Conservation (phyloP, 768 basidiomycete species). For the Auriscalpium orientale region DNA sequence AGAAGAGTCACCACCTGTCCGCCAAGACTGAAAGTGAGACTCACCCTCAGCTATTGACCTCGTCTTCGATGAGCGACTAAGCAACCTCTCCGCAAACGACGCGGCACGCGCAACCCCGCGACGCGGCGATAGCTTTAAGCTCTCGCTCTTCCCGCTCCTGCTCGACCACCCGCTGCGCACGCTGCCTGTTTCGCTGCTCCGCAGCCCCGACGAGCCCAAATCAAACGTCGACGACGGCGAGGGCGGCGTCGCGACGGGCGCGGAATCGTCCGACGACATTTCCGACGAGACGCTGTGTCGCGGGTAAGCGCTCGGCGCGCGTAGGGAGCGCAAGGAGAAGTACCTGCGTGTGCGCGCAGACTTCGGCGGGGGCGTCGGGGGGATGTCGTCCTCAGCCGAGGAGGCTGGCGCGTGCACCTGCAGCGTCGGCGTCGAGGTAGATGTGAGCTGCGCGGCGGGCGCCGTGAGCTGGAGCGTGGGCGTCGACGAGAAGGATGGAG, state of each 20-base stretch:
- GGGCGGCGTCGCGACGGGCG: conserved; percentile 53
- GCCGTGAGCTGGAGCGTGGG: not conserved
- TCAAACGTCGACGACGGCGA: conserved; percentile 34
- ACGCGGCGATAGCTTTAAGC: conserved; percentile 11
- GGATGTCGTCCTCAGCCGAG: conserved; percentile 23
- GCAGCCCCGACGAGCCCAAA: conserved; percentile 11
- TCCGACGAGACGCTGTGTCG: conserved; percentile 57
- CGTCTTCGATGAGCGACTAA: conserved; percentile 11
- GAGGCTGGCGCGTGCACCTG: conserved; percentile 20
- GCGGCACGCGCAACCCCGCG: conserved; percentile 13
- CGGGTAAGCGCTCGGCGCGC: conserved; percentile 34
- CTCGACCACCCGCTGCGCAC: conserved; percentile 13
- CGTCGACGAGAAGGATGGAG: not conserved
- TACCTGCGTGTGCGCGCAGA: conserved; percentile 21
- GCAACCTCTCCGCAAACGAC: conserved; percentile 14
- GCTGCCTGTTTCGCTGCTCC: conserved; percentile 18
- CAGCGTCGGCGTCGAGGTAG: conserved; percentile 9
- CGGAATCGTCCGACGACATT: conserved; percentile 63
- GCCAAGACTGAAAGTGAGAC: not conserved
- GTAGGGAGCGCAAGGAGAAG: conserved; percentile 29
- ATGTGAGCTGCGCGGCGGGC: not conserved
- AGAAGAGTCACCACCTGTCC: not conserved
- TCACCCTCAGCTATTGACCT: conserved; percentile 13
- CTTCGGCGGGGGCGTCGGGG: conserved; percentile 42
- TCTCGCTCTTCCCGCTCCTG: conserved; percentile 10